Conservation (phyloP, 1,139 yeast species). For the Keqinozyma sinolaborantium region DNA sequence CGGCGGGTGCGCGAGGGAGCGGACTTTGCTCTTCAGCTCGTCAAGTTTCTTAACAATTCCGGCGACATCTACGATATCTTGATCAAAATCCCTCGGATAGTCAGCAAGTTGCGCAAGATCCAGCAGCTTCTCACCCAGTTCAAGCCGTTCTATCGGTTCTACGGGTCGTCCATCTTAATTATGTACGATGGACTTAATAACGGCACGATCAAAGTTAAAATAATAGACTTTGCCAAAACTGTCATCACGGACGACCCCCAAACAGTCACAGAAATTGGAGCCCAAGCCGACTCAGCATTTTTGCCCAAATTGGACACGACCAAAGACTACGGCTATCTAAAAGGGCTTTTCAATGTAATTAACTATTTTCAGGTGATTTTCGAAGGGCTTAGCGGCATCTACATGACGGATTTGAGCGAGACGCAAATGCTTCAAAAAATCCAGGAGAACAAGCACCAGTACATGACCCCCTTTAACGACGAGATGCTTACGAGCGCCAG, state of each 20-base stretch:
- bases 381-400: slow-evolving; percentile 35
- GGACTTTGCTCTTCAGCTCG: slow-evolving; percentile 70
- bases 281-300: not conserved
- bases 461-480: slow-evolving; percentile 4
- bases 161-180: slow-evolving; percentile 83
- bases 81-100: slow-evolving; percentile 63
- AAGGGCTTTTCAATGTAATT: slow-evolving; percentile 71
- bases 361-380: slow-evolving; percentile 59
- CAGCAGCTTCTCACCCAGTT: slow-evolving; percentile 51
- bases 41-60: slow-evolving; percentile 82
- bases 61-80: slow-evolving; percentile 53
- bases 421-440: slow-evolving; percentile 21
- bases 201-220: slow-evolving; percentile 50
- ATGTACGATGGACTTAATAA: slow-evolving; percentile 74
- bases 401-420: slow-evolving; percentile 7
- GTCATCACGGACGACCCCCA: slow-evolving; percentile 29
- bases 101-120: slow-evolving; percentile 58
- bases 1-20: slow-evolving; percentile 70
- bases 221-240: slow-evolving; percentile 95
- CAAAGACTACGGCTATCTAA: slow-evolving; percentile 73
- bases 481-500: slow-evolving; percentile 1
- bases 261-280: not conserved
- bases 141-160: slow-evolving; percentile 73
- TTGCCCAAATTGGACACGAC: slow-evolving; percentile 12
- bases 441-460: slow-evolving; percentile 17